These are phyloP conservation scores for Betula pendula DNA, from an alignment of 306 rosid genomes.

Conservation along the genomic window DNA sequence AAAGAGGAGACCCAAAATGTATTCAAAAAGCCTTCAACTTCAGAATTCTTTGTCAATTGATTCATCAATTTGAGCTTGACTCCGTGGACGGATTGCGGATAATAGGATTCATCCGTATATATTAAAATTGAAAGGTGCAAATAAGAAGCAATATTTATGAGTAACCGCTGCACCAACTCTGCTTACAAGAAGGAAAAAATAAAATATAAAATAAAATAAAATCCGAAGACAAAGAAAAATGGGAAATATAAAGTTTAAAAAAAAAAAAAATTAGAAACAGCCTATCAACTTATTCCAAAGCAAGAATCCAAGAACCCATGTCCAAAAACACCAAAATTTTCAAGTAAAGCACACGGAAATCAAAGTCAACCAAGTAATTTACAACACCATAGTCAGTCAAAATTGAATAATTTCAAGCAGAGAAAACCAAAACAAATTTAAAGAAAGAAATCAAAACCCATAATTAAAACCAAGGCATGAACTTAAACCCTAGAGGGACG, in stretches of 20 bases:
- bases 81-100: background rate
- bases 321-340: conserved; percentile 24
- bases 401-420: conserved; percentile 13
- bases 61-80: background rate
- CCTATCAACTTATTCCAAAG: background rate
- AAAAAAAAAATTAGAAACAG: background rate
- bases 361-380: conserved; percentile 61
- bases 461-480: conserved; percentile 15
- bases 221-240: background rate
- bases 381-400: conserved; percentile 17
- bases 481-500: conserved; percentile 27
- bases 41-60: conserved; percentile 5
- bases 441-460: conserved; percentile 16
- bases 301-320: conserved; percentile 21
- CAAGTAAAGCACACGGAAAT: conserved; percentile 31
- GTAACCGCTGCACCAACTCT: background rate
- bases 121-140: background rate
- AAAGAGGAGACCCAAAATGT: background rate
- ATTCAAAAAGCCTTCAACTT: conserved; percentile 4
- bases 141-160: background rate
- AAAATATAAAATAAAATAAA: background rate
- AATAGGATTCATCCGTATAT: background rate
- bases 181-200: too few species aligned
- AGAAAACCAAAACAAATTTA: background rate
- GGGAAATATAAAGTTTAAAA: background rate